A percentile compares a stretch with the other conserved stretches of the same genome.
phyloP scores from a whole-genome alignment of 306 rosid genomes.

The Heteromeles arbutifolia region DNA sequence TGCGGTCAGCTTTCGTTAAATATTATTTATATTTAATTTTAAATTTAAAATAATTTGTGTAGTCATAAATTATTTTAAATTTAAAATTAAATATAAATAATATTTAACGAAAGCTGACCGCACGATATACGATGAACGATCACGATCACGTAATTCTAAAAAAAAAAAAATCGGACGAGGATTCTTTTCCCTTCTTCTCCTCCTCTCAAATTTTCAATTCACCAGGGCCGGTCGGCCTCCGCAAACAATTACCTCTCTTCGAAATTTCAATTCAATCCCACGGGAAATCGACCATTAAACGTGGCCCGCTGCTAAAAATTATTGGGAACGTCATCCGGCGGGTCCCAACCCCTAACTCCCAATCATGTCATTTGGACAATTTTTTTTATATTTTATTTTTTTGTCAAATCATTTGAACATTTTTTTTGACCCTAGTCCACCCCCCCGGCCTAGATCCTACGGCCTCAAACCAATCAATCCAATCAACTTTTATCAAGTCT shows the following conservation, averaged over 20 bases:
- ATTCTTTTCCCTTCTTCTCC: no score
- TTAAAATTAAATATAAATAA: no score
- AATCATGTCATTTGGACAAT: not conserved
- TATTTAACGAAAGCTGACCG: no score
- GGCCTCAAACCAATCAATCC: not conserved
- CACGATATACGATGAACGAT: no score
- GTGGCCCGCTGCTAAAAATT: constrained; percentile 35
- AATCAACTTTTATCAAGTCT: not conserved
- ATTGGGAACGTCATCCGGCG: constrained; percentile 47
- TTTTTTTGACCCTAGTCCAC: not conserved
- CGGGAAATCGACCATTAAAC: constrained; percentile 39
- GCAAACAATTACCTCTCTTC: constrained; percentile 41
- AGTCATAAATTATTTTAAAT: no score
- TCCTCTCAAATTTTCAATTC: not conserved
- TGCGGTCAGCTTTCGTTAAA: no score
- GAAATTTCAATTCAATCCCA: constrained; percentile 6
- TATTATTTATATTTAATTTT: no score
- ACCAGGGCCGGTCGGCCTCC: not conserved
- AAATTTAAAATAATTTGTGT: no score
- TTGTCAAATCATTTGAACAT: not conserved
- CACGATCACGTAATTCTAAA: no score
- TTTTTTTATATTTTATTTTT: no score
- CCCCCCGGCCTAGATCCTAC: constrained; percentile 8
- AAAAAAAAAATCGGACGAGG: no score
- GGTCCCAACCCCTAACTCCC: constrained; percentile 23